Evolutionary conservation across 495 filamentous ascomycete genomes (phyloP).

Genomic region (Corynascus novoguineensis): DNA sequence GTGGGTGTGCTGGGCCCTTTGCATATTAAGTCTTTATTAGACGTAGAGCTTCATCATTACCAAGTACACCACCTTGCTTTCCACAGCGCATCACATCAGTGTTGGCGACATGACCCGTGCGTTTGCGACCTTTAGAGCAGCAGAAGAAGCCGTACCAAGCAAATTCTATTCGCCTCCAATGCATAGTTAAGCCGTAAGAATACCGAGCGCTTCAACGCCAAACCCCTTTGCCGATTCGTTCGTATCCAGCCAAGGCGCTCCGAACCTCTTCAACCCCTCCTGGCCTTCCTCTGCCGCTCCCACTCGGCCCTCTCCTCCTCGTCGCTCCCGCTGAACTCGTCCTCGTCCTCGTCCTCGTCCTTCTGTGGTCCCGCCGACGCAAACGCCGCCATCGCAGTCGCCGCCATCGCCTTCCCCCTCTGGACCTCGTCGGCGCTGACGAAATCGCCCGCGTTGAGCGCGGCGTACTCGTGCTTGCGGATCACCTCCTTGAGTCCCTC

Average conservation of each 20-base stretch:
- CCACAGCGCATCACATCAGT: no score
- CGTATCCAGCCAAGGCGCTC: slow-evolving; percentile 2
- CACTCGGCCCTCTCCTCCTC: slow-evolving; percentile 49
- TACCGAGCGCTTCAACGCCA: neutral
- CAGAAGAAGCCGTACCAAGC: neutral
- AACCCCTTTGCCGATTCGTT: neutral
- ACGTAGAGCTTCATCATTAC: no score
- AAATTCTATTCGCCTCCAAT: neutral
- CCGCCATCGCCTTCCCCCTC: slow-evolving; percentile 6
- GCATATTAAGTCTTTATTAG: no score
- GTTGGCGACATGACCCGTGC: no score
- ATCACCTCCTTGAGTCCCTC: slow-evolving; percentile 59
- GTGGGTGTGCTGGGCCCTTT: no score
- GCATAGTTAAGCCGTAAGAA: neutral
- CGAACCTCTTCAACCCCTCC: slow-evolving; percentile 19
- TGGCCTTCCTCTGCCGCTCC: slow-evolving; percentile 41
- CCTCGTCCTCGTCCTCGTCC: slow-evolving; percentile 42
- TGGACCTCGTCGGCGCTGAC: slow-evolving; percentile 34
- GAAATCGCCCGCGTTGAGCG: slow-evolving; percentile 47
- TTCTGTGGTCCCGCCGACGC: slow-evolving; percentile 3
- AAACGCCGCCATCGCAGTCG: neutral
- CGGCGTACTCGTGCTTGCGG: slow-evolving; percentile 70
- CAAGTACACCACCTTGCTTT: no score
- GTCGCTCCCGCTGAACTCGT: slow-evolving; percentile 49
- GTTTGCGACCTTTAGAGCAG: neutral